These are phyloP conservation scores for Aspergillus versicolor DNA, from an alignment of 2,329 filamentous ascomycete species.

Conservation along the genomic window DNA sequence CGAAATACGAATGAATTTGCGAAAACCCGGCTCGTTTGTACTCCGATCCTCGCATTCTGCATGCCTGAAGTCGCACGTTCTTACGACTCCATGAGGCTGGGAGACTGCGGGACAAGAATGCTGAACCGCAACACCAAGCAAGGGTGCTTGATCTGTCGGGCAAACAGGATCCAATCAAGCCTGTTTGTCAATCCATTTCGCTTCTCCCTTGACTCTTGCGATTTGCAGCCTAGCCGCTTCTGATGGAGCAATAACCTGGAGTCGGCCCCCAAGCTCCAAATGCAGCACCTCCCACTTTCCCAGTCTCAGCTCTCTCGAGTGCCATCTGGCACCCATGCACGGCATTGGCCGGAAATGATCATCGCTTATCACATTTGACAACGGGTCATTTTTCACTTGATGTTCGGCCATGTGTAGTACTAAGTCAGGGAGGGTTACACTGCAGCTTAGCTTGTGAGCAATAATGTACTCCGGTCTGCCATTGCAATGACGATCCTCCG, in stretches of 20 bases:
- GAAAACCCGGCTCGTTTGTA: no score
- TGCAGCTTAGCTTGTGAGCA: background rate
- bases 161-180: background rate
- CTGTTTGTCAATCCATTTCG: background rate
- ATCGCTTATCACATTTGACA: background rate
- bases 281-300: no score
- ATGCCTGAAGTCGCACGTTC: background rate
- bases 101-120: constrained; percentile 5
- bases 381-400: background rate
- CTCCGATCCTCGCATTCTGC: no score
- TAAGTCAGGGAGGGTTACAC: constrained; percentile 5
- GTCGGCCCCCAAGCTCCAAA: background rate
- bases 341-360: background rate
- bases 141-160: background rate
- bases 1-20: background rate
- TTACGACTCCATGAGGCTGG: constrained; percentile 9
- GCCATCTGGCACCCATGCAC: constrained; percentile 2
- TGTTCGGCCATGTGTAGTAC: no score
- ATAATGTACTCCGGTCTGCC: background rate
- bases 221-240: background rate
- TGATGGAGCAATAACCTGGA: background rate
- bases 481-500: background rate
- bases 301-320: background rate
- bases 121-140: constrained; percentile 7
- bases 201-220: constrained; percentile 6